Evolutionary conservation across 2,329 filamentous ascomycete species (phyloP).

Genomic region (Atkinsonella hypoxylon): DNA sequence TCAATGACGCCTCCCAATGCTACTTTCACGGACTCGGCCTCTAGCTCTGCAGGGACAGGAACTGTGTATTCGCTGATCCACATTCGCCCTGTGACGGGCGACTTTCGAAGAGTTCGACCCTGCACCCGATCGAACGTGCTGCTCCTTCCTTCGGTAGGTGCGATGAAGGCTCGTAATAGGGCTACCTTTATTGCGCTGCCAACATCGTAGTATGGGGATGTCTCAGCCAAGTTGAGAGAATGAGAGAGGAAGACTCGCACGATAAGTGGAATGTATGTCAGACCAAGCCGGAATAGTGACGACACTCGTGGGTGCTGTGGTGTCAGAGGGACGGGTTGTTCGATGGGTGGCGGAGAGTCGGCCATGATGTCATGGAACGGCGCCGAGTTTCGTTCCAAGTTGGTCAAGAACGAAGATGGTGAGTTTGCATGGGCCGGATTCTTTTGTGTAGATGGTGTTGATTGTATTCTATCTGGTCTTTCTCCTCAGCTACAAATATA

Average conservation of each 20-base stretch:
- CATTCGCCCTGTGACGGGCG: slow-evolving; percentile 62
- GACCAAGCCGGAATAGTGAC: slow-evolving; percentile 24
- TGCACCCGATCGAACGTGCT: slow-evolving; percentile 51
- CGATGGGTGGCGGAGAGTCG: neutral
- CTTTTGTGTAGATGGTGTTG: neutral
- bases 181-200: slow-evolving; percentile 61
- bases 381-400: no score
- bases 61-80: slow-evolving; percentile 68
- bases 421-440: no score
- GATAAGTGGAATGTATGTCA: slow-evolving; percentile 52
- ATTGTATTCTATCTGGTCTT: neutral
- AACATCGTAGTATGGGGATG: slow-evolving; percentile 66
- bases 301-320: neutral
- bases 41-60: slow-evolving; percentile 45
- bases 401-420: no score
- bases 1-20: slow-evolving; percentile 44
- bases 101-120: slow-evolving; percentile 46
- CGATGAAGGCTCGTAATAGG: slow-evolving; percentile 55
- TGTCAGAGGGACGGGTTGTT: neutral
- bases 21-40: slow-evolving; percentile 38
- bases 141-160: slow-evolving; percentile 24
- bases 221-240: slow-evolving; percentile 54
- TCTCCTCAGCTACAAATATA: no score
- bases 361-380: neutral
- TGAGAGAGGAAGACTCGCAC: slow-evolving; percentile 39